phyloP scores from a whole-genome alignment of 2,329 filamentous ascomycete species.

The Diplodia corticola region DNA sequence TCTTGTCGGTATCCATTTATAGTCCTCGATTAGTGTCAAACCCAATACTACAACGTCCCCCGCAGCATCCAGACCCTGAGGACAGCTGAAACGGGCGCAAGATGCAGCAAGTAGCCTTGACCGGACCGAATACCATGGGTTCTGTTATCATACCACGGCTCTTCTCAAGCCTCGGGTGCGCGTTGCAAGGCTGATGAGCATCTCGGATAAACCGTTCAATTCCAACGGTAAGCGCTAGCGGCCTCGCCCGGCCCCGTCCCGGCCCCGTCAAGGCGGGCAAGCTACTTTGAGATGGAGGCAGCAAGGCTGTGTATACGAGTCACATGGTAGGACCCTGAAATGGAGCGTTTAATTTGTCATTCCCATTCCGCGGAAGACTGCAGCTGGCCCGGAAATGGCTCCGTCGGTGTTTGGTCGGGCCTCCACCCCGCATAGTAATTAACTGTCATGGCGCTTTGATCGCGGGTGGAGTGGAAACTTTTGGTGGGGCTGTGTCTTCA shows the following conservation, averaged over 20 bases:
- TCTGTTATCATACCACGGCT: neutral
- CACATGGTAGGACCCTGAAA: neutral
- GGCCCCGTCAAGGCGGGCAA: neutral
- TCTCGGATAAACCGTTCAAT: neutral
- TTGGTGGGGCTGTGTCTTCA: neutral
- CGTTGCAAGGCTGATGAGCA: neutral
- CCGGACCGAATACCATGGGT: too few species aligned
- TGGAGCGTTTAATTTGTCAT: neutral
- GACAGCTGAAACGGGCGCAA: too few species aligned
- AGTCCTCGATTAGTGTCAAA: too few species aligned
- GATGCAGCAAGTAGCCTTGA: too few species aligned
- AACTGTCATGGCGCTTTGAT: too few species aligned
- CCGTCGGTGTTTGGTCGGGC: neutral
- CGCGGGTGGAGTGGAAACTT: neutral
- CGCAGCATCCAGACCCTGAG: too few species aligned
- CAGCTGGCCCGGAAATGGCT: neutral
- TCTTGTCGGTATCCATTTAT: too few species aligned
- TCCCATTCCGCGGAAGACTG: neutral
- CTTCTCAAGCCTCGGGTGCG: neutral
- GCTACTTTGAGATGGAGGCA: neutral
- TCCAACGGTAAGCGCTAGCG: neutral
- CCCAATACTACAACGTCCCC: too few species aligned
- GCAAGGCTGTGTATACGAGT: neutral
- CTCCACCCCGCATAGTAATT: neutral
- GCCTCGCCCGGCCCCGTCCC: neutral